Base-by-base conservation (phyloP, 1,284 basidiomycete genomes). In the Ustilago cynodontis region DNA sequence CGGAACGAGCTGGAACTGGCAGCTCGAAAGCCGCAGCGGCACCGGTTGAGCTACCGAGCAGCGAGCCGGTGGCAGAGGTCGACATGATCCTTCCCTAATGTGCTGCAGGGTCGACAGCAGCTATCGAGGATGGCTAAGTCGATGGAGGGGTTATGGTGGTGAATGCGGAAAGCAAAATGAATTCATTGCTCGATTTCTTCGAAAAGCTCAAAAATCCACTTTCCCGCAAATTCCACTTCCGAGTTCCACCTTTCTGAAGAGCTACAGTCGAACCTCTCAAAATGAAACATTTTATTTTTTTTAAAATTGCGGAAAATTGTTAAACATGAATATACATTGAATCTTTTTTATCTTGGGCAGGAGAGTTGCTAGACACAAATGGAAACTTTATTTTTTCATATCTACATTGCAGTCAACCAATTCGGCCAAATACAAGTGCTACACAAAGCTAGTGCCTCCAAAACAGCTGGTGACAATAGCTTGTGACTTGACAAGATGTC, bases 211-310 rank as follows among this genome's bases (percentile, higher is more conserved):
- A 55, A 39, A 55, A 10, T 22, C 33, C 24, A 35, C 31, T 14
- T 35, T 53, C 24, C 49, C 31, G 59, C 4, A 59, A 64, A 60
- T 18, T 58, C 16, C 20, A 53, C 9, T 54, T 51, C 69, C 69
- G 69, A 71, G 20, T 71, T 62, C 69, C 69, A 51, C 26, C 13
- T 47, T 47, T 43, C n/a, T n/a, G n/a, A n/a, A n/a, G n/a, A n/a
- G n/a, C n/a, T n/a, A n/a, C n/a, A n/a, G n/a, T n/a, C n/a, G n/a
- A n/a, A n/a, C n/a, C n/a, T n/a, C n/a, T n/a, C n/a, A n/a, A n/a
- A n/a, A n/a, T n/a, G n/a, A n/a, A n/a, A n/a, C n/a, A n/a, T n/a
- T n/a, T n/a, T n/a, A n/a, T n/a, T n/a, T n/a, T n/a, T n/a, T n/a
- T n/a, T n/a, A n/a, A n/a, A n/a, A n/a, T n/a, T n/a, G n/a, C n/a